Conservation (phyloP, 345 rosid species). For the Cardamine occulta region DNA sequence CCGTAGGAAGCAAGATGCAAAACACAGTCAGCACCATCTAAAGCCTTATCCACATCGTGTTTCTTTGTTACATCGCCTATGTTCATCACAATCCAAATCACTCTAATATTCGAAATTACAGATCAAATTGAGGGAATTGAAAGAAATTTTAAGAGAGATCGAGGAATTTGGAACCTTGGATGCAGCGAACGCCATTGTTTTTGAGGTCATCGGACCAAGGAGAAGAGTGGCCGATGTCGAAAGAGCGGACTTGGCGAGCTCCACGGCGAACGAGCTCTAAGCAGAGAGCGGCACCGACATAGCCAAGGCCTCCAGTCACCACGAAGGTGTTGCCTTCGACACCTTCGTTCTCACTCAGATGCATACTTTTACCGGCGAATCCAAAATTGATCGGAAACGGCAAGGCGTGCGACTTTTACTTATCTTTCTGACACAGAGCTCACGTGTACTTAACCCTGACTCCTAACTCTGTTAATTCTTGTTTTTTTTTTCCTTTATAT, state of each 20-base stretch:
- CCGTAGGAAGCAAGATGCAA: constrained; percentile 92
- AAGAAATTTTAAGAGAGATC: neutral
- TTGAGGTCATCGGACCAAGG: constrained; percentile 68
- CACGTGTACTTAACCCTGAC: neutral
- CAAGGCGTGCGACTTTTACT: neutral
- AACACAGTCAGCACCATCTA: constrained; percentile 75
- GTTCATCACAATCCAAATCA: constrained; percentile 5
- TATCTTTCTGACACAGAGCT: neutral
- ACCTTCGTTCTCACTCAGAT: constrained; percentile 93
- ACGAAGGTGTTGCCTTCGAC: constrained; percentile 74
- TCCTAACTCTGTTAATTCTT: too few relatives aligned
- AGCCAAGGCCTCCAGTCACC: constrained; percentile 85
- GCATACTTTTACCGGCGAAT: constrained; percentile 51
- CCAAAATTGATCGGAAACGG: constrained; percentile 9
- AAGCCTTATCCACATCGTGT: constrained; percentile 67
- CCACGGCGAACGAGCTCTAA: constrained; percentile 82
- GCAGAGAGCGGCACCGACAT: constrained; percentile 87
- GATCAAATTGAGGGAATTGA: neutral
- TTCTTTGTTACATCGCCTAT: constrained; percentile 65
- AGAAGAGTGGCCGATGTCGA: constrained; percentile 69
- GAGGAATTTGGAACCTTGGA: constrained; percentile 56
- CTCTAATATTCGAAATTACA: neutral
- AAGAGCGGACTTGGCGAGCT: constrained; percentile 79
- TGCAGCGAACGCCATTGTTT: constrained; percentile 59
- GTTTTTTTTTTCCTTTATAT: neutral